phyloP scores from a whole-genome alignment of 2,329 filamentous ascomycete genomes.

The Canariomyces notabilis region DNA sequence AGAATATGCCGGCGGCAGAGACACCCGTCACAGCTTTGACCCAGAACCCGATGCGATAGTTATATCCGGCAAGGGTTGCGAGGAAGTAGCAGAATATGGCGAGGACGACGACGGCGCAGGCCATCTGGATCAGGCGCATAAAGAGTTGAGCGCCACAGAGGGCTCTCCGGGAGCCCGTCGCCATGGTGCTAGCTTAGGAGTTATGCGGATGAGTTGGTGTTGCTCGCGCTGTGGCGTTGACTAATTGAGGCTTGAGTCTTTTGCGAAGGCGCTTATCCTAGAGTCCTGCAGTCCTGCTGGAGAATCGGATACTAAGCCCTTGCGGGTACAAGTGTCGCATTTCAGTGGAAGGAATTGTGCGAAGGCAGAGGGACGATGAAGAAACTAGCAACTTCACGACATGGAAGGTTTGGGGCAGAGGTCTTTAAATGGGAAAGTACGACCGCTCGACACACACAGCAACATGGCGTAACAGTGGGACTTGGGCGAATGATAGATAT shows the following conservation, averaged over 20 bases:
- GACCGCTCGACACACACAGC: neutral
- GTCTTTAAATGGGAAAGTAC: neutral
- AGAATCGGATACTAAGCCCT: neutral
- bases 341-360: neutral
- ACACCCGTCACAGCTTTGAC: conserved; percentile 74
- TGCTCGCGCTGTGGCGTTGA: neutral
- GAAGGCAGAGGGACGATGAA: neutral
- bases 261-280: neutral
- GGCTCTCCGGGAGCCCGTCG: conserved; percentile 50
- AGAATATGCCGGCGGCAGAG: conserved; percentile 67
- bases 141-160: conserved; percentile 66
- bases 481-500: too few species aligned
- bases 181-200: conserved; percentile 43
- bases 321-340: neutral
- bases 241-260: neutral
- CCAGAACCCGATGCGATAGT: conserved; percentile 57
- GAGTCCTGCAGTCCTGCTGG: neutral
- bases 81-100: conserved; percentile 84
- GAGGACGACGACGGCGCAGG: conserved; percentile 67
- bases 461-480: too few species aligned
- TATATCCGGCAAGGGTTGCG: conserved; percentile 61
- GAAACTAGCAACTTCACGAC: neutral
- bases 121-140: conserved; percentile 69
- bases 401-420: neutral
- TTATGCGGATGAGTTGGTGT: conserved; percentile 1